Evolutionary conservation across 768 basidiomycete species (phyloP), one percentile per base, ranked within the genome.

Genomic region (Suillus hirtellus): DNA sequence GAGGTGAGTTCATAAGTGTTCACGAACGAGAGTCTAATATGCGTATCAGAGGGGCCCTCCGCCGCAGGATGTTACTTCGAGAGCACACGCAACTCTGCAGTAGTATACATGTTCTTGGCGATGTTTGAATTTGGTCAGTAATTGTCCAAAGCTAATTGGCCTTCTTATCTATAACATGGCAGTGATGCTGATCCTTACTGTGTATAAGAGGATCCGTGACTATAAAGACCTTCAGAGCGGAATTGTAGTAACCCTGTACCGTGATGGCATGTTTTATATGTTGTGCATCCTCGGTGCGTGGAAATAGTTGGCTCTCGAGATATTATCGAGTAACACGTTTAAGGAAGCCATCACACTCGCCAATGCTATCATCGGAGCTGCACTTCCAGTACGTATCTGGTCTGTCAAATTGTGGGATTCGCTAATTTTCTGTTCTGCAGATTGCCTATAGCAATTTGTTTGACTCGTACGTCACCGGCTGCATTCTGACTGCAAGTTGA

Each of bases 221-320:
- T 61, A 53, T 6, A 31, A 31, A 31, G 31, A 31, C 31, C 31
- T 31, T 31, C 31, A 31, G 31, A 31, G 31, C 34, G 15, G 52
- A 10, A 59, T 68, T 5, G 50, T 68, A 15, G 12, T 24, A 31
- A 59, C 43, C 12, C 21, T 59, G 11, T 70, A 70, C 61, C 60
- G 54, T n/a, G 69, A 68, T 24, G 35, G 61, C 35, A 60, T 70
- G 58, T 21, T 69, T 52, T 70, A 69, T 14, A 54, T 69, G 14
- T 1, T 38, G 42, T 68, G 69, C 40, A 66, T 70, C 21, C 56
- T 63, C 24, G 27, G 68, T 69, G 56, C 56, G 66, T 37, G 4
- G 7, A 27, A 14, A 47, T 4, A 14, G 9, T 42, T n/a, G 11
- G 4, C 8, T 2, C 12, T 17, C 3, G 9, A 10, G 17, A 17